Evolutionary conservation across 2,329 filamentous ascomycete species (phyloP).

Genomic region (Penicillium sp.): DNA sequence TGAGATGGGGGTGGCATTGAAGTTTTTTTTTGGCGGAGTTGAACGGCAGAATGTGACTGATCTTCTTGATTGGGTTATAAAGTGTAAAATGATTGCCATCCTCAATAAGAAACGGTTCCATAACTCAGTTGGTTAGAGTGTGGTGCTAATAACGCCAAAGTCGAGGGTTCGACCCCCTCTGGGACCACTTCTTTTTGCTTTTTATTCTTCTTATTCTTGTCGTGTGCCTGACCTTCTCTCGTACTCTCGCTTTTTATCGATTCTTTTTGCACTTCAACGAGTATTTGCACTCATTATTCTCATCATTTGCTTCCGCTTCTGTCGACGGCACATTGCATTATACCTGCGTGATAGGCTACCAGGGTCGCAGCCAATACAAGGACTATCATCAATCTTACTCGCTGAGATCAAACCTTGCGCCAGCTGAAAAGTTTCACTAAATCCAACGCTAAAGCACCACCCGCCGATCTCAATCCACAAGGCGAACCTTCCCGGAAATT

Average conservation of each 20-base stretch:
- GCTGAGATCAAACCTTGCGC: not conserved
- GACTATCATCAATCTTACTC: not conserved
- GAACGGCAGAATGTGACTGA: not conserved
- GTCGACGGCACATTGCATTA: no score
- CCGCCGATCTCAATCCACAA: not conserved
- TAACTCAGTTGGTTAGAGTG: conserved; percentile 30
- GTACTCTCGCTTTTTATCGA: no score
- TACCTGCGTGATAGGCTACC: no score
- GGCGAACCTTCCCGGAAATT: not conserved
- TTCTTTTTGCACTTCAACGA: no score
- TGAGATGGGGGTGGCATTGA: no score
- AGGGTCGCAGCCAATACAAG: no score
- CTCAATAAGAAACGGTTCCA: conserved; percentile 15
- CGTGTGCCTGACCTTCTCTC: no score
- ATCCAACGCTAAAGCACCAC: not conserved
- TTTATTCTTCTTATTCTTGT: not conserved
- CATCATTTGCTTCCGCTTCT: no score
- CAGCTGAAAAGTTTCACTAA: conserved; percentile 1
- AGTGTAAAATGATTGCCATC: not conserved
- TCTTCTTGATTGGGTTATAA: not conserved
- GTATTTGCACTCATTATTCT: no score
- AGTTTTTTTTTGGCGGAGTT: not conserved
- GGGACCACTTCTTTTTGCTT: conserved; percentile 3
- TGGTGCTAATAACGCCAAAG: conserved; percentile 26
- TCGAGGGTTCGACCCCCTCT: conserved; percentile 21